Evolutionary conservation across 2,329 filamentous ascomycete genomes (phyloP).

Genomic region (Scolecobasidium constrictum): DNA sequence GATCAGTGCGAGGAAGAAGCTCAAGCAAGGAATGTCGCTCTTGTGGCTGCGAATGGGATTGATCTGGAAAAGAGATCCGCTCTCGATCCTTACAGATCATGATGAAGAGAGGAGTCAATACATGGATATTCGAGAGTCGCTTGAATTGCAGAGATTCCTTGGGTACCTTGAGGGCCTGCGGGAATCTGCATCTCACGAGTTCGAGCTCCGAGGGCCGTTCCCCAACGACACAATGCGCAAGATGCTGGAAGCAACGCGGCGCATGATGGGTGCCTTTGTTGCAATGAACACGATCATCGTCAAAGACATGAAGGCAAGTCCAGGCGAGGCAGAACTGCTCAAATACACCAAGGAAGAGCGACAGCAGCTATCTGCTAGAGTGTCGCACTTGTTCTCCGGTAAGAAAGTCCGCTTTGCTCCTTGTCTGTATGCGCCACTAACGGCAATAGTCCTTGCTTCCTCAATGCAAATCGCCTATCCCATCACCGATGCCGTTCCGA

Average conservation of each 20-base stretch:
- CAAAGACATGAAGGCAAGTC: slow-evolving; percentile 63
- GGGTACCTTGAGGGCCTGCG: slow-evolving; percentile 65
- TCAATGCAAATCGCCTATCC: slow-evolving; percentile 93
- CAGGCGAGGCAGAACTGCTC: slow-evolving; percentile 72
- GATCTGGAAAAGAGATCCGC: slow-evolving; percentile 89
- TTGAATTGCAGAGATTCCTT: slow-evolving; percentile 70
- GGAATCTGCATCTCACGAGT: slow-evolving; percentile 67
- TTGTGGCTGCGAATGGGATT: slow-evolving; percentile 90
- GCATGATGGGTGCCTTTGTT: slow-evolving; percentile 87
- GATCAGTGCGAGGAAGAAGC: slow-evolving; percentile 76
- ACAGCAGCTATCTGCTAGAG: slow-evolving; percentile 69
- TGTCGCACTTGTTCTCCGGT: slow-evolving; percentile 71
- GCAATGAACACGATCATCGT: slow-evolving; percentile 89
- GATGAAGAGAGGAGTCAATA: slow-evolving; percentile 45
- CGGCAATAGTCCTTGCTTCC: slow-evolving; percentile 61
- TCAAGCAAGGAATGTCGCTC: slow-evolving; percentile 81
- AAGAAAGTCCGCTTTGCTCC: slow-evolving; percentile 16
- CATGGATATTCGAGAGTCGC: slow-evolving; percentile 80
- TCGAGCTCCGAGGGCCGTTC: slow-evolving; percentile 81
- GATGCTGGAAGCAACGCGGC: slow-evolving; percentile 69
- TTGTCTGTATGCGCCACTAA: slow-evolving; percentile 12
- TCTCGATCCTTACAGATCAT: slow-evolving; percentile 50
- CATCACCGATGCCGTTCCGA: slow-evolving; percentile 78
- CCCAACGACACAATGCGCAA: slow-evolving; percentile 60
- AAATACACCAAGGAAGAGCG: slow-evolving; percentile 71